Percentiles rank a stretch among this genome's conserved stretches.
Evolutionary conservation across 257 asterid genomes (phyloP).

Genomic region (Nicotiana knightiana): DNA sequence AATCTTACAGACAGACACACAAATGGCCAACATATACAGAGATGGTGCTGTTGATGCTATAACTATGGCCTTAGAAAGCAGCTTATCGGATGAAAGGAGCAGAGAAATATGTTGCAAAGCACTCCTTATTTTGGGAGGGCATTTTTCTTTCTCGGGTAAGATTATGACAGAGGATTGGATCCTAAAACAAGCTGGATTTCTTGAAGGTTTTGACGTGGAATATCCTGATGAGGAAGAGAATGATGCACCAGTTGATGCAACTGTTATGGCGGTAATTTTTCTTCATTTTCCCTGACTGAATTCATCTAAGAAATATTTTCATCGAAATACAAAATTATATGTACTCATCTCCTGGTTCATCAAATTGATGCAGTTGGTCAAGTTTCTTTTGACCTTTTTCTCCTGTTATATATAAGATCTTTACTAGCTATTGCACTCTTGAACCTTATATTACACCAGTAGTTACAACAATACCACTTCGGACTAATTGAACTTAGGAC

Average conservation of each 20-base stretch:
- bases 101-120: constrained; percentile 53
- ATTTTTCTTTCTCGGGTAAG: constrained; percentile 66
- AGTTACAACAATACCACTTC: not conserved
- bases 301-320: not conserved
- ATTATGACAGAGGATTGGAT: constrained; percentile 90
- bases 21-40: constrained; percentile 24
- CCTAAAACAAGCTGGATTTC: constrained; percentile 64
- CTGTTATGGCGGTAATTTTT: constrained; percentile 28
- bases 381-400: too few relatives aligned
- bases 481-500: not conserved
- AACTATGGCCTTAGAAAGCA: constrained; percentile 39
- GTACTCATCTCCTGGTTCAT: not conserved
- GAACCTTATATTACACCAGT: not conserved
- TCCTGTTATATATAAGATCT: too few relatives aligned
- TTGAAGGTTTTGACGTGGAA: constrained; percentile 52
- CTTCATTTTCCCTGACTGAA: not conserved
- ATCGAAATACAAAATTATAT: not conserved
- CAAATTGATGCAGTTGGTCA: too few relatives aligned
- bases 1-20: constrained; percentile 46
- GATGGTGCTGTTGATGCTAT: constrained; percentile 67
- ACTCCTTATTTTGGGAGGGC: constrained; percentile 70
- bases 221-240: constrained; percentile 30
- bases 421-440: too few relatives aligned
- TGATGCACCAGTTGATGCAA: constrained; percentile 20
- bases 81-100: constrained; percentile 41